Evolutionary conservation across 2,329 filamentous ascomycete genomes (phyloP).

Genomic region (Cyphellophora attinorum): DNA sequence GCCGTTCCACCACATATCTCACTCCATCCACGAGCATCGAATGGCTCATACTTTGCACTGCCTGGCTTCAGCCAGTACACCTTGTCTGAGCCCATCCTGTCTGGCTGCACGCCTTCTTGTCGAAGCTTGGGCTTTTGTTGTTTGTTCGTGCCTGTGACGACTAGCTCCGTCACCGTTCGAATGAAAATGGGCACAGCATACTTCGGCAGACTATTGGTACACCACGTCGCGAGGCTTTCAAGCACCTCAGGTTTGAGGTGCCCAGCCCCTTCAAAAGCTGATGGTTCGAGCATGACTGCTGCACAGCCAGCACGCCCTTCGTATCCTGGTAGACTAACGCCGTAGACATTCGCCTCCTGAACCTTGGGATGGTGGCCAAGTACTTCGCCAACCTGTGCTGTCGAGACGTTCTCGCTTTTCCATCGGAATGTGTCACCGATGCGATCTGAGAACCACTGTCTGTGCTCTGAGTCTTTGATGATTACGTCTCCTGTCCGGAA

Average conservation of each 20-base stretch:
- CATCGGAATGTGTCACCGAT: conserved; percentile 67
- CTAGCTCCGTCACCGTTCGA: conserved; percentile 52
- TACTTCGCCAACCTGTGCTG: conserved; percentile 56
- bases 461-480: conserved; percentile 50
- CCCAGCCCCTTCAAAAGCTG: neutral
- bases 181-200: conserved; percentile 75
- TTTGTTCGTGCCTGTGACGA: conserved; percentile 77
- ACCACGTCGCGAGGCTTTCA: conserved; percentile 14
- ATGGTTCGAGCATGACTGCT: conserved; percentile 32
- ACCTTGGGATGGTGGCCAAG: conserved; percentile 49
- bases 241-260: conserved; percentile 7
- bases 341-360: conserved; percentile 53
- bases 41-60: conserved; percentile 57
- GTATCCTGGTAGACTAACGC: conserved; percentile 54
- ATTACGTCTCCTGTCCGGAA: conserved; percentile 62
- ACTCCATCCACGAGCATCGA: conserved; percentile 59
- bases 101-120: conserved; percentile 63
- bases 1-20: conserved; percentile 57
- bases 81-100: conserved; percentile 37
- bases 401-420: conserved; percentile 63
- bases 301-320: conserved; percentile 60
- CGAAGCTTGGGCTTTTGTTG: conserved; percentile 70
- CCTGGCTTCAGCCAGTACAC: conserved; percentile 55
- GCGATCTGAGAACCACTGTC: conserved; percentile 61
- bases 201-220: conserved; percentile 52